These are phyloP conservation scores for Stagonosporopsis rhizophila DNA, from an alignment of 2,329 filamentous ascomycete genomes.

Conservation along the genomic window DNA sequence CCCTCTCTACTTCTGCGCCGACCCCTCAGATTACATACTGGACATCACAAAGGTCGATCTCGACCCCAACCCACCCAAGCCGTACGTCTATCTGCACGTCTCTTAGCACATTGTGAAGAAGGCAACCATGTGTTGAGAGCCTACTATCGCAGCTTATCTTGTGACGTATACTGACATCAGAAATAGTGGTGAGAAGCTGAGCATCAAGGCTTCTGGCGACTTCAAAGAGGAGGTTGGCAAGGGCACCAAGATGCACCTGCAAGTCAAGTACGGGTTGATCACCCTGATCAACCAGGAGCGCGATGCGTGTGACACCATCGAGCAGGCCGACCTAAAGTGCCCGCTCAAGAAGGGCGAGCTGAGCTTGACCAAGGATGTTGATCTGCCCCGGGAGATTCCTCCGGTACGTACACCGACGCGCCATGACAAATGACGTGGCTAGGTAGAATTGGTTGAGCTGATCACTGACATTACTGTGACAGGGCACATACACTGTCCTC, in stretches of 20 bases:
- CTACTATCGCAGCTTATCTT: neutral
- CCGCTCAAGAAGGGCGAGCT: constrained; percentile 82
- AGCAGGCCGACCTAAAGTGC: constrained; percentile 87
- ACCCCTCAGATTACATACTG: constrained; percentile 74
- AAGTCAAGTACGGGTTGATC: constrained; percentile 95
- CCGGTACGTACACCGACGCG: constrained; percentile 66
- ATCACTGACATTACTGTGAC: constrained; percentile 4
- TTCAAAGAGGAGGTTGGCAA: constrained; percentile 75
- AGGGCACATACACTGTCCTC: constrained; percentile 89
- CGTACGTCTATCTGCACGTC: constrained; percentile 65
- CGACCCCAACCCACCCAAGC: constrained; percentile 80
- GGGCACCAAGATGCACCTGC: constrained; percentile 80
- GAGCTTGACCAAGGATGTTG: constrained; percentile 78
- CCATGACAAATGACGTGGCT: neutral
- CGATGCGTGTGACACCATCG: constrained; percentile 87
- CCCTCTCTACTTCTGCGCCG: constrained; percentile 79
- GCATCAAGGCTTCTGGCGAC: constrained; percentile 79
- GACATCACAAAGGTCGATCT: constrained; percentile 81
- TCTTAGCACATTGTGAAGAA: neutral
- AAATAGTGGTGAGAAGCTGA: constrained; percentile 75
- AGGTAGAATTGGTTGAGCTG: neutral
- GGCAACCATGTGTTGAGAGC: neutral
- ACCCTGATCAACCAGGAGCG: constrained; percentile 80
- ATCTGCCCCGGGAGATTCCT: constrained; percentile 86
- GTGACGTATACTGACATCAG: neutral